Evolutionary conservation across 768 basidiomycete genomes (phyloP).

Genomic region (Pluteus cervinus): DNA sequence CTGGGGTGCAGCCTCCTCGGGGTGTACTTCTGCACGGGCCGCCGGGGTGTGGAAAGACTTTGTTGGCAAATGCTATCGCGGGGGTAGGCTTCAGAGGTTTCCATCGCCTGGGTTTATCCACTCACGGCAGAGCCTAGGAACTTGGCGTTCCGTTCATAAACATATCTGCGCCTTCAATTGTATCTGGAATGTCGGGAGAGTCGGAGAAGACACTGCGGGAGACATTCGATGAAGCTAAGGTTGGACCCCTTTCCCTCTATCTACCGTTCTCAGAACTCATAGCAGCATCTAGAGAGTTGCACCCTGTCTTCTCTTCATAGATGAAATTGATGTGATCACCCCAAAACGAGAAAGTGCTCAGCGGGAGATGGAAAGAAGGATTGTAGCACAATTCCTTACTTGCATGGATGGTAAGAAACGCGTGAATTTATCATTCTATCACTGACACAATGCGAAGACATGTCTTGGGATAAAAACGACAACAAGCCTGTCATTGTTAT

Average conservation of each 20-base stretch:
- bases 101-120: not conserved
- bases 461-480: conserved; percentile 93
- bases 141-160: conserved; percentile 89
- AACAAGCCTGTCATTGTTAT: conserved; percentile 92
- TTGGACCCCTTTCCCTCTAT: conserved; percentile 21
- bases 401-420: conserved; percentile 91
- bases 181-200: conserved; percentile 98
- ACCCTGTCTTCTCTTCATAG: conserved; percentile 92
- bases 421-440: not conserved
- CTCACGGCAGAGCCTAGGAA: conserved; percentile 48
- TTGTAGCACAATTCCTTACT: conserved; percentile 95
- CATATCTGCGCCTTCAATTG: conserved; percentile 92
- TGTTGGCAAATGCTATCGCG: conserved; percentile 91
- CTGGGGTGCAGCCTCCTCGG: conserved; percentile 86
- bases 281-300: conserved; percentile 69
- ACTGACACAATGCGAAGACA: conserved; percentile 42
- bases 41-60: conserved; percentile 95
- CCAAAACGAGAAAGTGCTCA: conserved; percentile 98
- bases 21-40: conserved; percentile 94
- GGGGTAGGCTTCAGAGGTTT: conserved; percentile 52
- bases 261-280: conserved; percentile 2
- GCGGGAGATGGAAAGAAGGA: conserved; percentile 95
- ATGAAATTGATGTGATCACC: conserved; percentile 97
- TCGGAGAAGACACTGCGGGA: conserved; percentile 95
- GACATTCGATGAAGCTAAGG: conserved; percentile 96